Evolutionary conservation across 1,284 basidiomycete species (phyloP), one percentile per base, ranked within the genome.

Genomic region (Chalciporus sp.): DNA sequence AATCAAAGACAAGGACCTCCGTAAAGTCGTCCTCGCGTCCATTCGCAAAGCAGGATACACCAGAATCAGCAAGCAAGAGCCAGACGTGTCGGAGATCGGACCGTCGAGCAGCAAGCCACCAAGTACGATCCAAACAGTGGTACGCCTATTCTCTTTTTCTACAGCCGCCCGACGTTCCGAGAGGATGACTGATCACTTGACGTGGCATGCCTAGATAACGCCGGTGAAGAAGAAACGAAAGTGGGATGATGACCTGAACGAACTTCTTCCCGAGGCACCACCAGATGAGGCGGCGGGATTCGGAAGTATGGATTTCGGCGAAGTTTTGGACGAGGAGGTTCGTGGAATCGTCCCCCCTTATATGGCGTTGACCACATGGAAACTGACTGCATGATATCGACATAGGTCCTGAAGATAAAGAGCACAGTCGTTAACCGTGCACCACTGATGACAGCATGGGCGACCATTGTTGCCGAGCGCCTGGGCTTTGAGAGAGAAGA

Each of bases 401-500:
- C 17, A 16, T 47, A 93, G 90, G 70, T 77, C 23, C 76, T 95
- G 35, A 75, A 66, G 58, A 75, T 67, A 41, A 90, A 86, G 62
- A 81, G 72, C 10, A 80, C 84, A 26, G 78, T 94, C 9, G 81
- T 93, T 49, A 98, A 98, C 71, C 86, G 95, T 19, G 95, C 95
- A 1, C 95, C 96, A 1, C 80, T 98, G 51, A 92, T 98, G 91
- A 94, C 89, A 46, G 92, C 90, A 1, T 98, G 95, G 95, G 85
- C 92, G 0, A 90, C 83, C 52, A 74, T 94, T 35, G 88, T 98
- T 16, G 88, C 92, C 7, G 91, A 95, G 63, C 78, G 85, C 27
- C 77, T 96, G 55, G 92, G 92, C 2, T 98, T 98, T 68, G 80
- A 84, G 49, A 79, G 88, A 48, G 84, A 91, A 60, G 96, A 98